Evolutionary conservation across 2,329 filamentous ascomycete species (phyloP), one percentile per base, ranked within the genome.

Genomic region (Chalaropsis ovoidea): DNA sequence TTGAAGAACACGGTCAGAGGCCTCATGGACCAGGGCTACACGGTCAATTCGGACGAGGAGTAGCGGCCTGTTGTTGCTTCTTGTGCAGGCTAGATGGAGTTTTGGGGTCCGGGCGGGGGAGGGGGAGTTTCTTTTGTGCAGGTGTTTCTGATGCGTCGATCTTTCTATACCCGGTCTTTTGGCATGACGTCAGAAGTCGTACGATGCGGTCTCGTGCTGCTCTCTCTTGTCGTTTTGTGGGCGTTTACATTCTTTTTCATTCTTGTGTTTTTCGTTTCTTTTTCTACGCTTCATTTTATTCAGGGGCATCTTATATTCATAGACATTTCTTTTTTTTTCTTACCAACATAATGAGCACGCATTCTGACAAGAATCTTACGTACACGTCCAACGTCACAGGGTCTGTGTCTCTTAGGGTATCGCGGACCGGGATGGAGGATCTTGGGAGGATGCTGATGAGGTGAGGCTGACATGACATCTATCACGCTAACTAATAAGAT

Each of bases 1-100:
- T 52, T 67, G 41, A 67, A 61, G 17, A 62, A 64, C 24, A 35
- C 56, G n/a, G 65, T 67, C n/a, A 64, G 65, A 52, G 65, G 54
- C 11, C 47, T 67, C 22, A 65, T 65, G 65, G 65, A 62, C 45
- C 60, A 63, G 31, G 56, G 58, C 43, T 65, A 54, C 19, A 27
- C 13, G 45, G 49, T 62, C 8, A 45, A 43, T n/a, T 58, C 7
- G 24, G 31, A 64, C 35, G 35, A 58, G 19, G 62, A 58, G 31
- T 42, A 64, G 49, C 13, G 15, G 60, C 2, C 22, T 27, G 35
- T 43, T n/a, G 35, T 43, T 43, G 10, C 11, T 62, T 19, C 13
- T 15, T 43, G 62, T 56, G 49, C 52, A 8, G 13, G 17, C 43
- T 47, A 47, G 43, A 47, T 47, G 43, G 43, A n/a, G 43, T n/a